phyloP scores from a whole-genome alignment of 106 monocot species.

The Ottelia alismoides region DNA sequence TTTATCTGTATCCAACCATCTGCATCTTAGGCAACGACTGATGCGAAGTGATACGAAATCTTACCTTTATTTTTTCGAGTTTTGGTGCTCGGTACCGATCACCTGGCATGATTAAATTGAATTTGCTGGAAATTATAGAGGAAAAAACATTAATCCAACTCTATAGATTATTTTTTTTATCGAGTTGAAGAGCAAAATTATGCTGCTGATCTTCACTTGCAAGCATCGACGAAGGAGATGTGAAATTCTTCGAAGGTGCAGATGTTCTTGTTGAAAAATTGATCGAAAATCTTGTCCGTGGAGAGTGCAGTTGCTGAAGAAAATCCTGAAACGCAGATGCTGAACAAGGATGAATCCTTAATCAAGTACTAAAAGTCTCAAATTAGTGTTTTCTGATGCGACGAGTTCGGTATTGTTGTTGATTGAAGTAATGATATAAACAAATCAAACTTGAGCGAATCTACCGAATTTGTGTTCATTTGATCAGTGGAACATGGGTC shows the following conservation, averaged over 20 bases:
- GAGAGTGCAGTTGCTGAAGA: too few species aligned
- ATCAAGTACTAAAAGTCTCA: too few species aligned
- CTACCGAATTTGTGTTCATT: too few species aligned
- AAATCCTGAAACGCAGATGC: too few species aligned
- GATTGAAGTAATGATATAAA: too few species aligned
- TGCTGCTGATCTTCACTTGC: background rate
- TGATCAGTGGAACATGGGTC: too few species aligned
- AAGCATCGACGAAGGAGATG: conserved; percentile 7
- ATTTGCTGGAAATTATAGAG: conserved; percentile 7
- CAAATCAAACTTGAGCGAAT: too few species aligned
- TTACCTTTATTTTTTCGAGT: conserved; percentile 5
- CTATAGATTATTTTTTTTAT: background rate
- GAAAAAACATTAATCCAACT: background rate
- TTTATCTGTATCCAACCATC: background rate
- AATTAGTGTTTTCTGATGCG: too few species aligned
- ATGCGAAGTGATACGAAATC: background rate
- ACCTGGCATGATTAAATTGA: conserved; percentile 12
- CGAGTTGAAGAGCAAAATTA: background rate
- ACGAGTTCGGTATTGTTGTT: too few species aligned
- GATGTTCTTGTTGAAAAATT: conserved; percentile 17
- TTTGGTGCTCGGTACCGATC: conserved; percentile 5
- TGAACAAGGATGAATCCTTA: too few species aligned
- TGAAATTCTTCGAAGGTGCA: conserved; percentile 12
- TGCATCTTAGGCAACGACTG: background rate
- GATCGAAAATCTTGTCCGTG: conserved; percentile 19